Evolutionary conservation across 2,329 filamentous ascomycete genomes (phyloP).

Genomic region (Madurella fahalii): DNA sequence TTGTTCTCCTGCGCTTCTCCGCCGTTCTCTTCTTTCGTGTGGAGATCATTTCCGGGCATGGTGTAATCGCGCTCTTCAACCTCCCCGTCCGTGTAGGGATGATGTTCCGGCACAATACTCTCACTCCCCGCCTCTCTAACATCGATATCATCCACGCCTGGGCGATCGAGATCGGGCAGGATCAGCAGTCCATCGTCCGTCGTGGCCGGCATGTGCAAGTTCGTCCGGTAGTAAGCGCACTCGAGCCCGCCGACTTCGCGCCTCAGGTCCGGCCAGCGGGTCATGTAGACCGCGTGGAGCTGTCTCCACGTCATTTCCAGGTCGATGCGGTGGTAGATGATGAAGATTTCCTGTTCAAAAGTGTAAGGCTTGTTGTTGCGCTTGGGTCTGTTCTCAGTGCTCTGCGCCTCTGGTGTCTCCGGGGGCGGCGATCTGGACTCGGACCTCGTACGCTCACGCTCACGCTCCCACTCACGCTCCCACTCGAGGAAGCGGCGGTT

Average conservation of each 20-base stretch:
- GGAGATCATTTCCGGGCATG: too few species aligned
- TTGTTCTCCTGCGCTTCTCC: background rate
- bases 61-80: too few species aligned
- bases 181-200: slow-evolving; percentile 14
- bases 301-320: slow-evolving; percentile 17
- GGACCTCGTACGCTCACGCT: too few species aligned
- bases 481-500: background rate
- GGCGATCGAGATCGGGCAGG: slow-evolving; percentile 4
- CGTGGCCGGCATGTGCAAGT: slow-evolving; percentile 14
- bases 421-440: too few species aligned
- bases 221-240: slow-evolving; percentile 26
- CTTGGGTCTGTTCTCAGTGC: background rate
- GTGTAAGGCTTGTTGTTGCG: slow-evolving; percentile 22
- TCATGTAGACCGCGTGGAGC: slow-evolving; percentile 14
- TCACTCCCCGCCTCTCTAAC: too few species aligned
- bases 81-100: too few species aligned
- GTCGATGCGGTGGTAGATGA: slow-evolving; percentile 25
- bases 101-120: too few species aligned
- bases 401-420: background rate
- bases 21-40: background rate
- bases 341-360: slow-evolving; percentile 19
- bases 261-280: slow-evolving; percentile 3
- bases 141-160: too few species aligned
- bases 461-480: too few species aligned
- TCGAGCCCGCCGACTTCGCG: slow-evolving; percentile 17